Conservation (phyloP, 306 rosid species). For the Mucuna pruriens region DNA sequence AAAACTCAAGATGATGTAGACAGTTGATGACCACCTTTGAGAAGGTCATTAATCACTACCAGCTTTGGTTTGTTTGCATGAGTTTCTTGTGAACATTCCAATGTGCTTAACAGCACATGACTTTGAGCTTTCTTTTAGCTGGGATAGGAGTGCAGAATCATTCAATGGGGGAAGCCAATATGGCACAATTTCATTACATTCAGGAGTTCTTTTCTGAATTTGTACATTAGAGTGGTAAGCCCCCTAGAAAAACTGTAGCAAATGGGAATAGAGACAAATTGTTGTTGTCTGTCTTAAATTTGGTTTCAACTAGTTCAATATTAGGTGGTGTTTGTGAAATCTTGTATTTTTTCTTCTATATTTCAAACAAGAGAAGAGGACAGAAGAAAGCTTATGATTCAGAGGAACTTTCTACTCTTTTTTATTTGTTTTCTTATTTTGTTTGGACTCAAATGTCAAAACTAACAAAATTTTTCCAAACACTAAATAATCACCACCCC, state of each 20-base stretch:
- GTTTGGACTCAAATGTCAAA: not conserved
- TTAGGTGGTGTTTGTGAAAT: not conserved
- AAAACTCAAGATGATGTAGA: slow-evolving; percentile 2
- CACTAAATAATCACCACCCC: not conserved
- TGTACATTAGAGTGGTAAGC: slow-evolving; percentile 7
- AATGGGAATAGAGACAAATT: not conserved
- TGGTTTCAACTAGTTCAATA: not conserved
- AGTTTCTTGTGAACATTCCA: slow-evolving; percentile 25
- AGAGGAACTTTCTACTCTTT: not conserved
- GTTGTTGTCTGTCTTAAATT: not conserved
- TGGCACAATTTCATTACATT: slow-evolving; percentile 9
- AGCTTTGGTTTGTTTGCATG: slow-evolving; percentile 31
- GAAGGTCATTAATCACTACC: slow-evolving; percentile 20
- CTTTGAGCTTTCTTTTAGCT: slow-evolving; percentile 18
- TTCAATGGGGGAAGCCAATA: slow-evolving; percentile 4
- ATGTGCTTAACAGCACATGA: slow-evolving; percentile 1
- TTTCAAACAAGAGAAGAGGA: not conserved
- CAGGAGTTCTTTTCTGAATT: slow-evolving; percentile 24
- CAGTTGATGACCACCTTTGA: slow-evolving; percentile 34
- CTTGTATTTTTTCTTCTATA: not conserved
- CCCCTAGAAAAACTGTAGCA: slow-evolving; percentile 18
- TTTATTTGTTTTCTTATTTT: not conserved
- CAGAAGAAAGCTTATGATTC: not conserved
- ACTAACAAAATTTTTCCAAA: not conserved
- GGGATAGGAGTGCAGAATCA: slow-evolving; percentile 27